phyloP scores from a whole-genome alignment of 805 yeast genomes.

The Yarrowia phangngaensis region DNA sequence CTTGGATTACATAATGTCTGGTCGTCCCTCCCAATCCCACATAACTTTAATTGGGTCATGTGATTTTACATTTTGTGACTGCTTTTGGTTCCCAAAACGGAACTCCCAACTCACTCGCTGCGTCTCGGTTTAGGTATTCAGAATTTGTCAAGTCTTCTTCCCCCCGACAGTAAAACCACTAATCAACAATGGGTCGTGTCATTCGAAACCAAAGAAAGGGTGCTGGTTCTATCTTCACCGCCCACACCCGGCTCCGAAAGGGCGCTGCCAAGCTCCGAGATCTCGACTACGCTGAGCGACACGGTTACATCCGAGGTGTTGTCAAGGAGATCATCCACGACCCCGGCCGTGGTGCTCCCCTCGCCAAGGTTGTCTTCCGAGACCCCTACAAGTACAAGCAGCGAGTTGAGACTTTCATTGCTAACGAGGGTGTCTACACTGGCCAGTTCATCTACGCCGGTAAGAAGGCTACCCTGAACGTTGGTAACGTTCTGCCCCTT shows the following conservation, averaged over 20 bases:
- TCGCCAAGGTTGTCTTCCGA: conserved; percentile 98
- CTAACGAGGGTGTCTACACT: conserved; percentile 99
- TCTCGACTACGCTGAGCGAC: conserved; percentile 98
- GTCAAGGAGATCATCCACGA: conserved; percentile 98
- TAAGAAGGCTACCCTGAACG: conserved; percentile 92
- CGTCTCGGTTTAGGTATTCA: conserved; percentile 19
- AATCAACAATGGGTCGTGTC: conserved; percentile 53
- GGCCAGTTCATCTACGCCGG: conserved; percentile 99
- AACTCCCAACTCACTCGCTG: conserved; percentile 24
- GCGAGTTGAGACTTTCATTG: conserved; percentile 98
- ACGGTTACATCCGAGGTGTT: conserved; percentile 99
- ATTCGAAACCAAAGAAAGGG: conserved; percentile 99
- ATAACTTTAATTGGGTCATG: too few relatives aligned
- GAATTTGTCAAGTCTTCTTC: conserved; percentile 27
- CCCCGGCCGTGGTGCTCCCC: conserved; percentile 99
- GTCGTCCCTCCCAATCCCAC: conserved; percentile 1
- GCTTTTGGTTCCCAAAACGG: conserved; percentile 13
- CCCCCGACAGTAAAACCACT: conserved; percentile 25
- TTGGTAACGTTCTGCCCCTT: conserved; percentile 94
- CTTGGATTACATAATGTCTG: too few relatives aligned
- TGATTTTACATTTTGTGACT: conserved; percentile 9
- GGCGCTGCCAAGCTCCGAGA: conserved; percentile 99
- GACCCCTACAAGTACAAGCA: conserved; percentile 98
- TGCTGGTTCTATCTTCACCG: conserved; percentile 99
- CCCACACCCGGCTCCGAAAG: conserved; percentile 99